Percentiles rank a stretch among this genome's conserved stretches.
These are phyloP conservation scores for Gryganskiella cystojenkinii DNA, from an alignment of 192 early-diverging fungal species.

Conservation along the genomic window DNA sequence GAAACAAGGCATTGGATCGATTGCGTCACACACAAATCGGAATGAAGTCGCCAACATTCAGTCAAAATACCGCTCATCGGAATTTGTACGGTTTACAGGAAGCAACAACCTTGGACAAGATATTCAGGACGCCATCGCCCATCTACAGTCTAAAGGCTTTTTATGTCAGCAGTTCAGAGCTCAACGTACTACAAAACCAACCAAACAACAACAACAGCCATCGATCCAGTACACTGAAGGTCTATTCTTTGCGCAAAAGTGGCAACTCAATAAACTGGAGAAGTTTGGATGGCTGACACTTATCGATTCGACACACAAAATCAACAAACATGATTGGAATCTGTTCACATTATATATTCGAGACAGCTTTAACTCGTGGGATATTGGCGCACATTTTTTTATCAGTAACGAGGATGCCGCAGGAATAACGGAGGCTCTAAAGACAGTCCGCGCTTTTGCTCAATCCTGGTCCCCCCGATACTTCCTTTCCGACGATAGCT, in stretches of 20 bases:
- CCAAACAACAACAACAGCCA: background rate
- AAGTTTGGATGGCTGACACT: constrained; percentile 28
- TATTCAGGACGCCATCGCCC: no score
- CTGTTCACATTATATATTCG: constrained; percentile 31
- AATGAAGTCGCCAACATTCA: background rate
- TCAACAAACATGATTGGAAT: constrained; percentile 23
- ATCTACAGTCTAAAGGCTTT: no score
- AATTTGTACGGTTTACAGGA: no score
- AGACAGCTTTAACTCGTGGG: constrained; percentile 19
- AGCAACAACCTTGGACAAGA: no score
- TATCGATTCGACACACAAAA: constrained; percentile 25
- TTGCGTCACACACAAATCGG: background rate
- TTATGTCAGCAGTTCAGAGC: background rate
- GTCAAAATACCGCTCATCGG: background rate
- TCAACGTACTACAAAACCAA: background rate
- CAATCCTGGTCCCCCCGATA: constrained; percentile 13
- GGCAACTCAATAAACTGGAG: constrained; percentile 14
- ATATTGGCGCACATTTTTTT: constrained; percentile 32
- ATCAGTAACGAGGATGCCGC: constrained; percentile 10
- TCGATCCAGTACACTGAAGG: background rate
- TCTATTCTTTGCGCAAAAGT: constrained; percentile 10
- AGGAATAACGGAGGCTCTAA: constrained; percentile 22
- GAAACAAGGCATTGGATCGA: background rate
- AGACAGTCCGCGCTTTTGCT: constrained; percentile 6
- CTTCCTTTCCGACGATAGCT: constrained; percentile 20